phyloP scores from a whole-genome alignment of 208 protist genomes.

The Crithidia brevicula region DNA sequence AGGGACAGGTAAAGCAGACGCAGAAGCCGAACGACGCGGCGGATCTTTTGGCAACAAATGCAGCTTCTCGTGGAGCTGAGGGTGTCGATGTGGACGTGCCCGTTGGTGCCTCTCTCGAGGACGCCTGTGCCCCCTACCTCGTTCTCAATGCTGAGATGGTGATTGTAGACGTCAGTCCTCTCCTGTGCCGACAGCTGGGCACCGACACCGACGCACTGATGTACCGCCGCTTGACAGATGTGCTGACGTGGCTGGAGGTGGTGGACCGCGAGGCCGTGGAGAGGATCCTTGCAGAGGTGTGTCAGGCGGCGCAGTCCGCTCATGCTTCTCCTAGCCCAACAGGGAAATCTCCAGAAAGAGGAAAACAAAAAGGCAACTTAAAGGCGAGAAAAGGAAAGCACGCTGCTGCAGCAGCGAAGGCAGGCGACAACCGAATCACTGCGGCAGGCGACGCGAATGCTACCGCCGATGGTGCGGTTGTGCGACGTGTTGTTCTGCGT shows the following conservation, averaged over 20 bases:
- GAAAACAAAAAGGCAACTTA: not conserved
- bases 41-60: too few species aligned
- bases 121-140: constrained; percentile 47
- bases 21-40: too few species aligned
- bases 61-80: too few species aligned
- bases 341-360: not conserved
- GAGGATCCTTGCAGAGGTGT: not conserved
- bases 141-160: constrained; percentile 40
- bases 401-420: not conserved
- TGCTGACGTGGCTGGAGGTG: constrained; percentile 59
- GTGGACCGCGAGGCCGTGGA: constrained; percentile 24
- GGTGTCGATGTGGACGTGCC: not conserved
- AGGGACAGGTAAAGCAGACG: too few species aligned
- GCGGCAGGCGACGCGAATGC: not conserved
- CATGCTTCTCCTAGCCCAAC: not conserved
- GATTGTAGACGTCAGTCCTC: constrained; percentile 54
- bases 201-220: constrained; percentile 36
- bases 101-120: constrained; percentile 20
- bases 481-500: constrained; percentile 34
- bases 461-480: constrained; percentile 25
- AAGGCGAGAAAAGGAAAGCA: not conserved
- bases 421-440: too few species aligned
- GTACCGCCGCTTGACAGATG: constrained; percentile 36
- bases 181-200: constrained; percentile 53
- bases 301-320: not conserved